Conservation (phyloP, 2,329 filamentous ascomycete species). For the Purpureocillium takamizusanense region DNA sequence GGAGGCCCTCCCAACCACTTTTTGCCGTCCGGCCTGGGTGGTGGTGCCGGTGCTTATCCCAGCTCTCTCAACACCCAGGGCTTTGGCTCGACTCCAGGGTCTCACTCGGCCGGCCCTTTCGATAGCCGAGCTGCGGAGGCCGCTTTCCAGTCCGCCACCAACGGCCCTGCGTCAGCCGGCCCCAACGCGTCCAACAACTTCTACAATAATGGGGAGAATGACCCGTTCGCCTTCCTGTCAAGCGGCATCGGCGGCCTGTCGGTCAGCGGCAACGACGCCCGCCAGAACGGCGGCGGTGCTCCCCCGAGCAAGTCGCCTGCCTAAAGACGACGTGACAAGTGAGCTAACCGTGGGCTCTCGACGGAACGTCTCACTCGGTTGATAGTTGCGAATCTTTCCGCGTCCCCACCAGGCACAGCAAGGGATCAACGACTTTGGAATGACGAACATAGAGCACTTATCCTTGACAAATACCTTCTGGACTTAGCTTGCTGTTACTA, state of each 20-base stretch:
- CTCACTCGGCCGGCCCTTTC: constrained; percentile 79
- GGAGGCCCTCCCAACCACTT: constrained; percentile 84
- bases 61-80: constrained; percentile 68
- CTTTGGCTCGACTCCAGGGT: constrained; percentile 65
- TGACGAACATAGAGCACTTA: constrained; percentile 36
- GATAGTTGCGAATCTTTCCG: constrained; percentile 12
- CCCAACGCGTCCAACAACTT: constrained; percentile 55
- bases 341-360: constrained; percentile 9
- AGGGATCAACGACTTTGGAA: constrained; percentile 27
- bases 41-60: constrained; percentile 63
- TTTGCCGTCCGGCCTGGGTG: constrained; percentile 74
- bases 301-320: constrained; percentile 52
- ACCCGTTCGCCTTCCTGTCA: constrained; percentile 74
- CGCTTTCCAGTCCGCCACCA: constrained; percentile 83
- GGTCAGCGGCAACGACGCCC: constrained; percentile 56
- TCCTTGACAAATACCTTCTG: constrained; percentile 34
- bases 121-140: constrained; percentile 90
- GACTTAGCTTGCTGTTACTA: constrained; percentile 30
- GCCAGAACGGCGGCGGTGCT: constrained; percentile 51
- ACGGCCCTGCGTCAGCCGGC: constrained; percentile 69
- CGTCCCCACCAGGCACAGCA: constrained; percentile 15
- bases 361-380: constrained; percentile 14
- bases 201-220: constrained; percentile 53
- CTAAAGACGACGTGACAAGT: constrained; percentile 21
- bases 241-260: constrained; percentile 63